Base-by-base conservation (phyloP, 1,284 basidiomycete species). In the Lentinula novae-zelandiae region DNA sequence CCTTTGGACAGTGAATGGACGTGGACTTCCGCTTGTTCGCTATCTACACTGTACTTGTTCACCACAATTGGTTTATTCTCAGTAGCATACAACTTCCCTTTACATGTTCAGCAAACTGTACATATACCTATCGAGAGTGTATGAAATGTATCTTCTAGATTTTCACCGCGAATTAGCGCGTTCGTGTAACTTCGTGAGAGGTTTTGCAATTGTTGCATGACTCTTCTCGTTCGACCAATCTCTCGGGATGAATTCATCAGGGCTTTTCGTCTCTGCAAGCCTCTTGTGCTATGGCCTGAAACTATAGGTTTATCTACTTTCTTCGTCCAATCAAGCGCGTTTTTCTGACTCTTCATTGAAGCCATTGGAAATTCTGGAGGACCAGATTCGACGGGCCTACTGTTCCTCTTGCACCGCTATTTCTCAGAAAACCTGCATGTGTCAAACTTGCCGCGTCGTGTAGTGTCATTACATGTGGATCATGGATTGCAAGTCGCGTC, bases 321-420 rank as follows among this genome's bases (percentile, higher is more conserved):
- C 50, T 15, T 46, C 50, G 9, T 20, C 12, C 31, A 33, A 34
- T n/a, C 4, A 10, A 20, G 17, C 17, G 17, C 27, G 22, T 36
- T 22, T 9, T 27, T 27, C 27, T 53, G 12, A 60, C 33, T 17
- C 8, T 17, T 53, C 54, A 36, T 44, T 53, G 55, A 63, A 90
- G 90, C 81, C 40, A 80, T 92, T 31, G 90, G 86, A 22, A 86
- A 86, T 68, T 93, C 91, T 17, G 90, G 88, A 10, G 91, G 91
- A 2, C 83, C 90, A 10, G 90, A 93, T 70, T 93, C 90, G 5
- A 85, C 86, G 1, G 89, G 87, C 69, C 77, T 93, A 4, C 75
- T 92, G 9, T 90, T 83, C 67, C 80, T 92, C 9, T 73, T 92
- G 34, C 67, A 80, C 48, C 75, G 74, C 33, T 71, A 79, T 39